These are phyloP conservation scores for Curvularia sp. DNA, from an alignment of 2,329 filamentous ascomycete species.

Conservation along the genomic window DNA sequence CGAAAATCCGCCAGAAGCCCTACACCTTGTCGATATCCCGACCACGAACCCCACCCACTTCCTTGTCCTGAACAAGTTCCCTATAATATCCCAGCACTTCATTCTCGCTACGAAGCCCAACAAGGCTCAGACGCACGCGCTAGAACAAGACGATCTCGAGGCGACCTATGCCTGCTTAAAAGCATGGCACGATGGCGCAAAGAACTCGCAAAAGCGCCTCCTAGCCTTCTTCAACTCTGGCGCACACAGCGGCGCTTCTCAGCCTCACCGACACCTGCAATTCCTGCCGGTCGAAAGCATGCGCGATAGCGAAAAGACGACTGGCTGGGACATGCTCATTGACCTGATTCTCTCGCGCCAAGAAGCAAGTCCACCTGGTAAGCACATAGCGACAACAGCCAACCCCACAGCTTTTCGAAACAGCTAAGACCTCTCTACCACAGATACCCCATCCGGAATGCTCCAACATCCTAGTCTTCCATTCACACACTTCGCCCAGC, in stretches of 20 bases:
- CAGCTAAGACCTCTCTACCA: conserved; percentile 13
- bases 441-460: conserved; percentile 12
- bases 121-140: conserved; percentile 68
- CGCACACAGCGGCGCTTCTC: conserved; percentile 71
- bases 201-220: conserved; percentile 51
- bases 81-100: conserved; percentile 73
- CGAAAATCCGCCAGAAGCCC: conserved; percentile 62
- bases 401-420: neutral
- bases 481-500: conserved; percentile 58
- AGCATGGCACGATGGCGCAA: conserved; percentile 56
- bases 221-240: conserved; percentile 77
- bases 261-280: conserved; percentile 75
- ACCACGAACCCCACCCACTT: conserved; percentile 59
- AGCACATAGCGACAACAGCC: neutral
- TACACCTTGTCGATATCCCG: conserved; percentile 63
- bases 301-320: conserved; percentile 53
- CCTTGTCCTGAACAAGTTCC: conserved; percentile 78
- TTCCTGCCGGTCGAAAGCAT: conserved; percentile 71
- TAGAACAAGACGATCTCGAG: conserved; percentile 67
- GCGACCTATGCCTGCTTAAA: conserved; percentile 68
- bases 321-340: conserved; percentile 59
- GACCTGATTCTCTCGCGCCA: conserved; percentile 48
- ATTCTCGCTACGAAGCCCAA: conserved; percentile 72
- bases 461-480: conserved; percentile 50
- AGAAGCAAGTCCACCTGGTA: conserved; percentile 13